Percentiles rank a stretch among this genome's conserved stretches.
Conservation (phyloP, 495 filamentous ascomycete genomes). For the Neurospora tetrasperma region DNA sequence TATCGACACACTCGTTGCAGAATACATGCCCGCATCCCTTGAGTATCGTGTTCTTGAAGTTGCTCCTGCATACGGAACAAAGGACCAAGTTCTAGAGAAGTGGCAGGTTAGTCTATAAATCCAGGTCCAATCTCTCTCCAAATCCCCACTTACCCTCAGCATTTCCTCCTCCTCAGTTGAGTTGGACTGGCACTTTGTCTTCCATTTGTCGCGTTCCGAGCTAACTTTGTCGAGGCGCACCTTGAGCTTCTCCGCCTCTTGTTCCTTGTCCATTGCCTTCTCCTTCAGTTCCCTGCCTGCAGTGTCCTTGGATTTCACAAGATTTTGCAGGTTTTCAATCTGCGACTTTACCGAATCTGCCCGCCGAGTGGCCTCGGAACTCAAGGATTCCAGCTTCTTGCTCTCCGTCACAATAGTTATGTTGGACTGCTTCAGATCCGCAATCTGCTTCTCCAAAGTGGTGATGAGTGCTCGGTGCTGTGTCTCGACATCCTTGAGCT, state of each 20-base stretch:
- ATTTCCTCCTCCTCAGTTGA: slow-evolving; percentile 72
- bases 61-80: slow-evolving; percentile 78
- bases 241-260: slow-evolving; percentile 61
- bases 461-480: slow-evolving; percentile 49
- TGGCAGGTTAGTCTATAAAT: neutral
- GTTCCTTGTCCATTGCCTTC: slow-evolving; percentile 47
- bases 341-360: slow-evolving; percentile 68
- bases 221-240: slow-evolving; percentile 61
- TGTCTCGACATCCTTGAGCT: slow-evolving; percentile 82
- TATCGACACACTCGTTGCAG: slow-evolving; percentile 80
- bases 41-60: slow-evolving; percentile 88
- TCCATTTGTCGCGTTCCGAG: slow-evolving; percentile 72
- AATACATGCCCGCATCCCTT: slow-evolving; percentile 96
- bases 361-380: slow-evolving; percentile 54
- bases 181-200: slow-evolving; percentile 67
- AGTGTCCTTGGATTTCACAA: slow-evolving; percentile 64
- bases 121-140: neutral
- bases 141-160: slow-evolving; percentile 56
- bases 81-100: slow-evolving; percentile 62
- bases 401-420: slow-evolving; percentile 54
- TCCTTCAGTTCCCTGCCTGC: slow-evolving; percentile 51
- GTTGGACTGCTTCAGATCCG: slow-evolving; percentile 68
- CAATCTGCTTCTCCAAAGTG: slow-evolving; percentile 82
- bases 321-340: slow-evolving; percentile 59
- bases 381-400: slow-evolving; percentile 58